phyloP scores from a whole-genome alignment of 192 early-diverging fungal genomes.

The Helicostylum pulchrum region DNA sequence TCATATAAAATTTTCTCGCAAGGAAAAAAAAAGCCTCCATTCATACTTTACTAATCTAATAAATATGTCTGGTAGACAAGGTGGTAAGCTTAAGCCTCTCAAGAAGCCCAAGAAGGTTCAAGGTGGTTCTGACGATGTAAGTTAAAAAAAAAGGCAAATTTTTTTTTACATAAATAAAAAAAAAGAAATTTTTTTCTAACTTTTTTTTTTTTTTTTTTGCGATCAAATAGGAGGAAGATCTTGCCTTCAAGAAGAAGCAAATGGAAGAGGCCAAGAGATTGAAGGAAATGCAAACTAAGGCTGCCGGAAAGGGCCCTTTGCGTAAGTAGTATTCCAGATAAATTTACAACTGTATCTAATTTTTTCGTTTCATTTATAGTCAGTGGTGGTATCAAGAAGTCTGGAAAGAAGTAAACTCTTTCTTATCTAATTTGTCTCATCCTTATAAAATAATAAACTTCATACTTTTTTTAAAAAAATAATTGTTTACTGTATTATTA shows the following conservation, averaged over 20 bases:
- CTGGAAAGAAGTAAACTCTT: constrained; percentile 63
- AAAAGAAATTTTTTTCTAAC: neutral
- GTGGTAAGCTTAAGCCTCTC: constrained; percentile 87
- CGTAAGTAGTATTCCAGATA: constrained; percentile 30
- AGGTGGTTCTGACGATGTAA: constrained; percentile 61
- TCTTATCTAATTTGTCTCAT: neutral
- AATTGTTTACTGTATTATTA: too few relatives aligned
- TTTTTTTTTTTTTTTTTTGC: neutral
- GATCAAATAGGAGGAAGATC: constrained; percentile 51
- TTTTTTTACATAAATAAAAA: neutral
- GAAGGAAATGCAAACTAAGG: constrained; percentile 71
- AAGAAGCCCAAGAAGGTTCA: constrained; percentile 77
- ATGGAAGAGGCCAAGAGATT: constrained; percentile 75
- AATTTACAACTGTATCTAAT: neutral
- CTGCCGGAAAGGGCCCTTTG: constrained; percentile 61
- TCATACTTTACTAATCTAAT: constrained; percentile 2
- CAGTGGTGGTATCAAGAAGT: constrained; percentile 75
- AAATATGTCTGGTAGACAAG: constrained; percentile 60
- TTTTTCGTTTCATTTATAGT: constrained; percentile 29
- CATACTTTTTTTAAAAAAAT: too few relatives aligned
- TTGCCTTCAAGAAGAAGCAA: constrained; percentile 76
- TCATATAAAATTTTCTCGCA: too few relatives aligned
- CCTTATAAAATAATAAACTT: neutral
- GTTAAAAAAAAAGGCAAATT: neutral
- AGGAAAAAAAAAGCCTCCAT: constrained; percentile 14